phyloP scores from a whole-genome alignment of 2,329 filamentous ascomycete species.

The Clarireedia monteithiana region DNA sequence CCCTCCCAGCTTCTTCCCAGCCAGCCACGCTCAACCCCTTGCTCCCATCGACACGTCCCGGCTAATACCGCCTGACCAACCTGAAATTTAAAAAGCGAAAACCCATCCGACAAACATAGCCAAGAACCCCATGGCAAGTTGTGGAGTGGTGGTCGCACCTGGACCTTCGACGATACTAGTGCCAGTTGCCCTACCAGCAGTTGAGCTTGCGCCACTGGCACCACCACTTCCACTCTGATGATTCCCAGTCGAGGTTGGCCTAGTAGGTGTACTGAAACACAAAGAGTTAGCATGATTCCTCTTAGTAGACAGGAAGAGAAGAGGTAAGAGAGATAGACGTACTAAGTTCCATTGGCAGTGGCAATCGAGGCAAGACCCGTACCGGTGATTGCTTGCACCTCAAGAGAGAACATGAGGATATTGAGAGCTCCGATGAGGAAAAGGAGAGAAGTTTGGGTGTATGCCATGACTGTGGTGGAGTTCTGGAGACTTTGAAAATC shows the following conservation, averaged over 20 bases:
- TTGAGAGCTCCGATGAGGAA: neutral
- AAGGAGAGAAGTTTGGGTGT: neutral
- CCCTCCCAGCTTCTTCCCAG: neutral
- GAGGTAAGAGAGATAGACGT: neutral
- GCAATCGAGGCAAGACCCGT: neutral
- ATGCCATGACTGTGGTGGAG: neutral
- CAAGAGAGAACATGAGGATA: neutral
- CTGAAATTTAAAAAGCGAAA: neutral
- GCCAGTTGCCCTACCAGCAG: neutral
- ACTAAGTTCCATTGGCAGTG: slow-evolving; percentile 4
- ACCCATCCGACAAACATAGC: neutral
- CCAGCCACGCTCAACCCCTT: no score
- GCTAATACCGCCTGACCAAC: no score
- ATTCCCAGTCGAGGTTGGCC: neutral
- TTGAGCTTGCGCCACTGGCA: neutral
- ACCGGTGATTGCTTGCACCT: neutral
- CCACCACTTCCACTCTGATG: neutral
- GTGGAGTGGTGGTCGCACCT: neutral
- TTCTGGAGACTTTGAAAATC: neutral
- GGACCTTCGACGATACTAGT: neutral
- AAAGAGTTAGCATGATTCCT: neutral
- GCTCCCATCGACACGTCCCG: no score
- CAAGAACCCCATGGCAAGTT: neutral
- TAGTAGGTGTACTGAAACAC: neutral
- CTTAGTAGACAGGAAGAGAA: no score